Percentiles rank a stretch among this genome's conserved stretches.
Conservation (phyloP, 169 alveolate genomes). For the Plasmodium knowlesi region DNA sequence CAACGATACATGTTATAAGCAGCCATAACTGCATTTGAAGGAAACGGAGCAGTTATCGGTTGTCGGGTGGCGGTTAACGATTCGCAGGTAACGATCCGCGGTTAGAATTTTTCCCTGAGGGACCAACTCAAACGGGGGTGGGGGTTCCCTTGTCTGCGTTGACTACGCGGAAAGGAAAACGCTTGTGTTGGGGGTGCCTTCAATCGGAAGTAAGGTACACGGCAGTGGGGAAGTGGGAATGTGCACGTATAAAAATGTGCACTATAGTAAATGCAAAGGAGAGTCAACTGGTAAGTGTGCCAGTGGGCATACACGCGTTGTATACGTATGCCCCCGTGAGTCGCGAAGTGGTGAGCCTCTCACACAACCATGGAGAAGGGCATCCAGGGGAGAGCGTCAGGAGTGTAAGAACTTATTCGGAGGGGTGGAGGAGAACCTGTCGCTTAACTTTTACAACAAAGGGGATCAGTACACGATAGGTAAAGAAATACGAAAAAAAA, state of each 20-base stretch:
- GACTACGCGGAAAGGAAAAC: not conserved
- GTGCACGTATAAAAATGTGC: not conserved
- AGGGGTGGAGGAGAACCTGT: not conserved
- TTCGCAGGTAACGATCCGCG: not conserved
- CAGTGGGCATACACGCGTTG: not conserved
- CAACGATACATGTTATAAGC: conserved; percentile 20
- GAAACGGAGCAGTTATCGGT: not conserved
- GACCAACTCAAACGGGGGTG: not conserved
- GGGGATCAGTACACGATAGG: not conserved
- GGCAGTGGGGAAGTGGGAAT: not conserved
- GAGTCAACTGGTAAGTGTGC: not conserved
- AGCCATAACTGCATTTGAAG: conserved; percentile 72
- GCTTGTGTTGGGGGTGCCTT: not conserved
- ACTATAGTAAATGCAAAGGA: not conserved
- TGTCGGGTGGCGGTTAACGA: not conserved
- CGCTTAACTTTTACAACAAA: not conserved
- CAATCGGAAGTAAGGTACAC: not conserved
- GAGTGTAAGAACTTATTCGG: not conserved
- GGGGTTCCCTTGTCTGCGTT: not conserved
- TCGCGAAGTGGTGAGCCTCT: not conserved
- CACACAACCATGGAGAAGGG: not conserved
- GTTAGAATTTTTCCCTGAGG: not conserved
- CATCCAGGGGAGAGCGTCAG: not conserved
- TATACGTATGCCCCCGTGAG: not conserved
- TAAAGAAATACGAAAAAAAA: too few relatives aligned